Evolutionary conservation across 441 rosid species (phyloP), one percentile per base, ranked within the genome.

Genomic region (Erysimum pusillum): DNA sequence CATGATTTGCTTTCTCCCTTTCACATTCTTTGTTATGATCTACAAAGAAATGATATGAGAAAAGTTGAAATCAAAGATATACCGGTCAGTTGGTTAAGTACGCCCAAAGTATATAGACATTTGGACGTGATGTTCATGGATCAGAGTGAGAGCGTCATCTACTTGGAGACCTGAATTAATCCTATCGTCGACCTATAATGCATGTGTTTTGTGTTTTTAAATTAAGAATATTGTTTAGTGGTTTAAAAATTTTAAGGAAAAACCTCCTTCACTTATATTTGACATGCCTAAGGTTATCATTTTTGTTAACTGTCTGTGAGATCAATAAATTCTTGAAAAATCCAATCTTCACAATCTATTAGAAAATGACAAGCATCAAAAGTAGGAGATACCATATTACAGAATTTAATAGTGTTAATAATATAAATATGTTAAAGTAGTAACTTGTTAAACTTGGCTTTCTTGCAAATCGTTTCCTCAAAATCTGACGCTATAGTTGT

Each of bases 381-480:
- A n/a, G n/a, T n/a, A n/a, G n/a, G n/a, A n/a, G n/a, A n/a, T n/a
- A n/a, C n/a, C n/a, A n/a, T n/a, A n/a, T 6, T 4, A 35, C 38
- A 35, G 9, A 35, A 35, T 35, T 7, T 20, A 46, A 15, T 17
- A 18, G 56, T 49, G 3, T 51, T 2, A 51, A 9, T 51, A 9
- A 9, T 31, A 8, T 57, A 34, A 5, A 15, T 35, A 36, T 60
- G 22, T 60, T 11, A 13, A 61, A 20, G 6, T 6, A 13, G 56
- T 63, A 44, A 14, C 68, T 42, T 44, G 52, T 44, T 20, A 39
- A 42, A 63, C 18, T 8, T 44, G 9, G 6, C 3, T 38, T 39
- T 45, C 69, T 64, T 64, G 54, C 69, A 45, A 44, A 8, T 64
- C 46, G 39, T 28, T n/a, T 46, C 28, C 25, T 46, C 22, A 45